A percentile compares a stretch with the other conserved stretches of the same genome.
phyloP scores from a whole-genome alignment of 345 rosid species.

The Cardamine resedifolia region DNA sequence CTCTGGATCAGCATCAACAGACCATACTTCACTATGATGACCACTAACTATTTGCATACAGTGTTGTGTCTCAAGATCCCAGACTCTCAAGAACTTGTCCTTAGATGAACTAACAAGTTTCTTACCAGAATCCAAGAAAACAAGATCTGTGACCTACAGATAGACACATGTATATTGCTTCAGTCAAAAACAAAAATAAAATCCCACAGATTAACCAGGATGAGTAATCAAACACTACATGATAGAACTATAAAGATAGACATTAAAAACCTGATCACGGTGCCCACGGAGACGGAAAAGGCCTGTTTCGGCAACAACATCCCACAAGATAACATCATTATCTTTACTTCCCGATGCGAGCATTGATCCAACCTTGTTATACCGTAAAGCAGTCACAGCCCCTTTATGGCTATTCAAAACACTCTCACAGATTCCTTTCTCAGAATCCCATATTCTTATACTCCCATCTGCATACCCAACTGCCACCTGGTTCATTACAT shows the following conservation, averaged over 20 bases:
- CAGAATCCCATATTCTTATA: slow-evolving; percentile 85
- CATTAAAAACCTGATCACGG: slow-evolving; percentile 75
- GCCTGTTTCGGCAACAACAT: slow-evolving; percentile 83
- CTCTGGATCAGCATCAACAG: slow-evolving; percentile 77
- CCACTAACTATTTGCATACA: slow-evolving; percentile 93
- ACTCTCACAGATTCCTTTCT: slow-evolving; percentile 74
- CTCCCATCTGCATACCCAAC: slow-evolving; percentile 85
- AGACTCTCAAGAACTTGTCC: slow-evolving; percentile 92
- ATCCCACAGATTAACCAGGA: not conserved
- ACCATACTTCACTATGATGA: slow-evolving; percentile 98
- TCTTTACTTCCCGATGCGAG: slow-evolving; percentile 98
- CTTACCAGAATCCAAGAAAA: slow-evolving; percentile 80
- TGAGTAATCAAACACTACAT: slow-evolving; percentile 11
- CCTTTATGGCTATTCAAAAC: slow-evolving; percentile 84
- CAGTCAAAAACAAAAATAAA: not conserved
- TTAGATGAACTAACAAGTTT: slow-evolving; percentile 90
- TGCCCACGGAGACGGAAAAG: slow-evolving; percentile 88
- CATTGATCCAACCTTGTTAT: slow-evolving; percentile 63
- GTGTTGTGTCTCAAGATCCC: slow-evolving; percentile 98
- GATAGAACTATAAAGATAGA: not conserved
- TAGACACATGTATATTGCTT: not conserved
- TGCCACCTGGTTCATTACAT: slow-evolving; percentile 42
- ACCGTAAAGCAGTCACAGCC: slow-evolving; percentile 73
- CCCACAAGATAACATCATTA: slow-evolving; percentile 88
- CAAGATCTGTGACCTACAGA: slow-evolving; percentile 88